A percentile compares a stretch with the other conserved stretches of the same genome.
Evolutionary conservation across 2,329 filamentous ascomycete species (phyloP).

Genomic region (Penicillium sumatraense): DNA sequence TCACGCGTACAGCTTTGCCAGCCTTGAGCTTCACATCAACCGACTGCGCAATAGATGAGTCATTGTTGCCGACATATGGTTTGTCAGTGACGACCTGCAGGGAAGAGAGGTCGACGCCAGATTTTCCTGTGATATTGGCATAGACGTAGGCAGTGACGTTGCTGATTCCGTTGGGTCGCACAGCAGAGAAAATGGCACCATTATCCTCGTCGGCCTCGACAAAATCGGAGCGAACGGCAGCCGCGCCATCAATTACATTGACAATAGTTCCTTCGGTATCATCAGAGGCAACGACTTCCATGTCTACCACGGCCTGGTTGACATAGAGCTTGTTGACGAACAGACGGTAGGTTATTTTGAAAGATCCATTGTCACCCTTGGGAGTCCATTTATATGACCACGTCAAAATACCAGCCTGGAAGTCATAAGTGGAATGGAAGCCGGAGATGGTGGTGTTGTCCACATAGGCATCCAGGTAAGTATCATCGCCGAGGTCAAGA

Average conservation of each 20-base stretch:
- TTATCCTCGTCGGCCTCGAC: conserved; percentile 60
- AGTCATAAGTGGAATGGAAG: conserved; percentile 66
- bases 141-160: conserved; percentile 68
- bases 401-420: conserved; percentile 64
- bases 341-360: conserved; percentile 67
- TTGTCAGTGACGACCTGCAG: conserved; percentile 51
- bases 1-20: conserved; percentile 59
- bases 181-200: conserved; percentile 66
- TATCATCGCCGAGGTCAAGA: conserved; percentile 58
- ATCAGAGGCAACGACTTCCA: conserved; percentile 61
- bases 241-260: conserved; percentile 70
- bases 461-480: conserved; percentile 65
- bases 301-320: conserved; percentile 64
- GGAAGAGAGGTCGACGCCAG: conserved; percentile 48
- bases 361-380: conserved; percentile 47
- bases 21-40: conserved; percentile 58
- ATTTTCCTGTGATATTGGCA: conserved; percentile 46
- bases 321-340: conserved; percentile 67
- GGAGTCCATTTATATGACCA: conserved; percentile 73
- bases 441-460: conserved; percentile 62
- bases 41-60: conserved; percentile 68
- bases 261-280: conserved; percentile 63
- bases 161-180: conserved; percentile 64
- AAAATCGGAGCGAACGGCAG: conserved; percentile 68
- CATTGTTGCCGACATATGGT: conserved; percentile 59